Conservation (phyloP, 2,329 filamentous ascomycete species). For the Aciculosporium take region DNA sequence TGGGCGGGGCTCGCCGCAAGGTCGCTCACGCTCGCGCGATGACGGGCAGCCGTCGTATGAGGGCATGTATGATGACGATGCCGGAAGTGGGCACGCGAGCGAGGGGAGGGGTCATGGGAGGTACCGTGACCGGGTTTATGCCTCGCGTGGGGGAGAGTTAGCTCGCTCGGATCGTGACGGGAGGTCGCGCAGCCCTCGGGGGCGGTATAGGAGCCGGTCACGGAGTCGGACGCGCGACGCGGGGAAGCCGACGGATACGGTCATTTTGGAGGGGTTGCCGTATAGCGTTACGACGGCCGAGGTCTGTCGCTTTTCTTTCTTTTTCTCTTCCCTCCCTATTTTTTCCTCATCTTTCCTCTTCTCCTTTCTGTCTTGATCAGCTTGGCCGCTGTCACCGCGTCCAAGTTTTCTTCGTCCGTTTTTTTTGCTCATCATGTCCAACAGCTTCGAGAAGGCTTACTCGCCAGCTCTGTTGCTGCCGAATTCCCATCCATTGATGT, state of each 20-base stretch:
- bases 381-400: neutral
- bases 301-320: conserved; percentile 18
- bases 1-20: no score
- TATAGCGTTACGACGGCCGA: conserved; percentile 34
- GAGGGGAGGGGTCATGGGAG: conserved; percentile 8
- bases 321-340: neutral
- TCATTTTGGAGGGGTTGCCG: conserved; percentile 41
- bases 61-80: conserved; percentile 26
- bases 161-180: conserved; percentile 1
- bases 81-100: conserved; percentile 11
- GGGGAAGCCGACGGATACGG: conserved; percentile 32
- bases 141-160: conserved; percentile 6
- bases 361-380: neutral
- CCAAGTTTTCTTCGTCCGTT: no score
- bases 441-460: conserved; percentile 23
- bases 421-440: no score
- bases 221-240: conserved; percentile 23
- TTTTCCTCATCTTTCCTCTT: neutral
- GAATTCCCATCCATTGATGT: conserved; percentile 25
- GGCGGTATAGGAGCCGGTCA: conserved; percentile 18
- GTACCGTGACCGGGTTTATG: conserved; percentile 12
- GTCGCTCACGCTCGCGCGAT: no score
- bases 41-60: conserved; percentile 18
- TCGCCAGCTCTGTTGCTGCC: conserved; percentile 20
- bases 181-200: conserved; percentile 15